These are phyloP conservation scores for Mimosa bimucronata DNA, from an alignment of 306 rosid species.

Conservation along the genomic window DNA sequence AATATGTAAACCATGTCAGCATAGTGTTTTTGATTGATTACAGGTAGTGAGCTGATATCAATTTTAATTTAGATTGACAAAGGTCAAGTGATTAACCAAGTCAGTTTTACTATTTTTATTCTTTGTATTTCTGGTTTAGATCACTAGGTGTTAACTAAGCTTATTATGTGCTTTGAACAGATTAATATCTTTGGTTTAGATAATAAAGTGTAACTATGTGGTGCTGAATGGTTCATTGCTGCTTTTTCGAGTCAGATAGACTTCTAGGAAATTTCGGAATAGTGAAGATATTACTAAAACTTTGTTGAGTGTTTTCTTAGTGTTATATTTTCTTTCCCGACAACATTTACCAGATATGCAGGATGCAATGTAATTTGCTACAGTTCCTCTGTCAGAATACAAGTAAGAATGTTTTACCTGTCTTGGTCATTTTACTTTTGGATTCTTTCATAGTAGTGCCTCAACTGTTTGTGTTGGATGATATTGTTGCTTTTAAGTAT, in stretches of 20 bases:
- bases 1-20: neutral
- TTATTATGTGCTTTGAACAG: slow-evolving; percentile 5
- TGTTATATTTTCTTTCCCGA: slow-evolving; percentile 38
- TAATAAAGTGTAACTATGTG: slow-evolving; percentile 29
- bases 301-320: slow-evolving; percentile 27
- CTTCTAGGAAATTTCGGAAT: slow-evolving; percentile 27
- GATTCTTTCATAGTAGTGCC: slow-evolving; percentile 32
- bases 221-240: slow-evolving; percentile 6
- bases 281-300: slow-evolving; percentile 4
- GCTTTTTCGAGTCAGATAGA: neutral
- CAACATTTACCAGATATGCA: slow-evolving; percentile 59
- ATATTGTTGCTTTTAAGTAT: slow-evolving; percentile 5
- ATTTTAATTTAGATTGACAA: neutral
- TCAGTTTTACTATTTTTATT: slow-evolving; percentile 13
- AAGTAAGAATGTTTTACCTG: slow-evolving; percentile 63
- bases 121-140: neutral
- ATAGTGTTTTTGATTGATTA: slow-evolving; percentile 9
- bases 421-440: slow-evolving; percentile 30
- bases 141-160: slow-evolving; percentile 23
- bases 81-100: neutral
- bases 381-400: slow-evolving; percentile 59
- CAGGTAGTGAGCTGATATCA: slow-evolving; percentile 1
- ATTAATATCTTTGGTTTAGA: slow-evolving; percentile 14
- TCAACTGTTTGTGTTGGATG: slow-evolving; percentile 32
- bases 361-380: slow-evolving; percentile 68